Conservation (phyloP, 768 basidiomycete species). For the Tricholoma sp. region DNA sequence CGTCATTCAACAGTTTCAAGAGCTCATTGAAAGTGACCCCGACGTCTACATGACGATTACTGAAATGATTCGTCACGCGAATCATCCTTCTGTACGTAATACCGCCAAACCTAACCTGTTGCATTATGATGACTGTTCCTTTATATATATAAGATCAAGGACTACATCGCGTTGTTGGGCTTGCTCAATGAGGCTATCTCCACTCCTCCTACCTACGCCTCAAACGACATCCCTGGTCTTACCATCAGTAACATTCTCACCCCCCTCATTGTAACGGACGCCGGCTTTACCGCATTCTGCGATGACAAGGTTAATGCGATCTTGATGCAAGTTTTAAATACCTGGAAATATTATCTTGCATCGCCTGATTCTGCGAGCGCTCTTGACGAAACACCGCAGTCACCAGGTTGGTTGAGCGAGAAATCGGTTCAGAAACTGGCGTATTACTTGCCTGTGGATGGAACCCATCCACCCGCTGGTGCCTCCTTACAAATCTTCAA, state of each 20-base stretch:
- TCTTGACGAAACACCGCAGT: neutral
- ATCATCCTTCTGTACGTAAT: slow-evolving; percentile 5
- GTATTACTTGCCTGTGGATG: neutral
- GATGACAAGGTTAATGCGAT: neutral
- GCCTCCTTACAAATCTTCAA: neutral
- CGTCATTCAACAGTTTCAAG: slow-evolving; percentile 17
- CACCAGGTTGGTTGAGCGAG: neutral
- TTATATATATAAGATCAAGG: neutral
- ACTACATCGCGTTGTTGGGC: neutral
- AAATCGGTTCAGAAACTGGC: neutral
- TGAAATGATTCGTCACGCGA: slow-evolving; percentile 19
- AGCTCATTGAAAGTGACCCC: slow-evolving; percentile 16
- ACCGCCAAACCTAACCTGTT: neutral
- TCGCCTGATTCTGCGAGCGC: neutral
- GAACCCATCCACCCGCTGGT: neutral
- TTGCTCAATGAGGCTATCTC: neutral
- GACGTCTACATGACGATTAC: slow-evolving; percentile 19
- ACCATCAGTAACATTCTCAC: neutral
- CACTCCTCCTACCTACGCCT: neutral
- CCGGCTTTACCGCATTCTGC: neutral
- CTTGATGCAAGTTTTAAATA: slow-evolving; percentile 1
- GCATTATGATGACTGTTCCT: slow-evolving; percentile 1
- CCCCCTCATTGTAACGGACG: neutral
- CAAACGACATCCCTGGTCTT: neutral
- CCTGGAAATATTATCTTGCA: slow-evolving; percentile 1